These are phyloP conservation scores for Gyrodon tennesseensis DNA, from an alignment of 1,284 basidiomycete genomes.

Conservation along the genomic window DNA sequence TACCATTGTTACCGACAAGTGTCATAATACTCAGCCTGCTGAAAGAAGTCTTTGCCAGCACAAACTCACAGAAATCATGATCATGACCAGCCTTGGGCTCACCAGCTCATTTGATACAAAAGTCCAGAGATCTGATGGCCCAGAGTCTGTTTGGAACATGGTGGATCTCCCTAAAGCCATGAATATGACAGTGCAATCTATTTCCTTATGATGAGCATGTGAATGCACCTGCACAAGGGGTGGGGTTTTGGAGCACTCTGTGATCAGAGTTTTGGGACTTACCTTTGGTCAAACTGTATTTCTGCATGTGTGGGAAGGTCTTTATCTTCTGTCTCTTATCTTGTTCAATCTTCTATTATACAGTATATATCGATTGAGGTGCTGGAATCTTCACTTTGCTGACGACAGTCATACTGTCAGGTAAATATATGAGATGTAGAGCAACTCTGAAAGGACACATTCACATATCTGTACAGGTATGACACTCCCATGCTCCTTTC, in stretches of 20 bases:
- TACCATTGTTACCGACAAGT: too few species aligned
- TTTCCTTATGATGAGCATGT: constrained; percentile 3
- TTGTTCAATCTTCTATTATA: constrained; percentile 6
- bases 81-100: too few species aligned
- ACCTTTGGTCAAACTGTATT: not conserved
- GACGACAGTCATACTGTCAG: constrained; percentile 37
- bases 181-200: constrained; percentile 27
- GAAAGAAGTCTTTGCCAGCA: too few species aligned
- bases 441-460: constrained; percentile 75
- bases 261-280: not conserved
- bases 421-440: constrained; percentile 71
- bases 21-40: too few species aligned
- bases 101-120: too few species aligned
- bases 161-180: constrained; percentile 31
- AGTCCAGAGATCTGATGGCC: too few species aligned
- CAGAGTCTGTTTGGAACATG: too few species aligned
- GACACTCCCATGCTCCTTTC: constrained; percentile 3
- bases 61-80: too few species aligned
- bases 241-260: constrained; percentile 28
- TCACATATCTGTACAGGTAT: constrained; percentile 66
- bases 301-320: not conserved
- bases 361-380: constrained; percentile 44
- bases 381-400: constrained; percentile 40
- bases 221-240: constrained; percentile 22
- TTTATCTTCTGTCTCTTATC: constrained; percentile 6